Percentiles rank a stretch among this genome's conserved stretches.
These are phyloP conservation scores for Xylaria sp. DNA, from an alignment of 2,329 filamentous ascomycete genomes.

Conservation along the genomic window DNA sequence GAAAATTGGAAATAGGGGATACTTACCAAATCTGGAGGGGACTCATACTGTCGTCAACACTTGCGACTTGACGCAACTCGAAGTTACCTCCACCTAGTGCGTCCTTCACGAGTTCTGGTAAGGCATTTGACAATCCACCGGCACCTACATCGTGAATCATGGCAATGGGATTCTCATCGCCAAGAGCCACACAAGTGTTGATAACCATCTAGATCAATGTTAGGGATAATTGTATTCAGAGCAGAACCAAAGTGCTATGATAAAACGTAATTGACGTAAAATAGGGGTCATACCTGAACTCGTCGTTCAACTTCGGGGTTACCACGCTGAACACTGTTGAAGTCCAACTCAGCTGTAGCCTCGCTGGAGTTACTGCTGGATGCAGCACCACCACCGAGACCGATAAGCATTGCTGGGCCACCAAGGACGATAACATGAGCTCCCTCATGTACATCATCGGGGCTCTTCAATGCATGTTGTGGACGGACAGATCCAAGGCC, in stretches of 20 bases:
- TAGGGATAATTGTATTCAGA: not conserved
- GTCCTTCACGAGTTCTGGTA: constrained; percentile 69
- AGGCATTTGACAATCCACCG: constrained; percentile 70
- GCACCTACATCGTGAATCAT: constrained; percentile 98
- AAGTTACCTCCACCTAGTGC: constrained; percentile 87
- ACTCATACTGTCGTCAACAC: constrained; percentile 84
- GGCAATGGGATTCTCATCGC: constrained; percentile 79
- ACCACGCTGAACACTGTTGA: constrained; percentile 92
- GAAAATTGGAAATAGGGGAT: not conserved
- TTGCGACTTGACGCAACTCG: constrained; percentile 91
- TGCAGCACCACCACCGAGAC: constrained; percentile 88
- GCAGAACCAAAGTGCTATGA: no score
- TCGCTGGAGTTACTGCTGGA: constrained; percentile 87
- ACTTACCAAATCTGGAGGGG: constrained; percentile 82
- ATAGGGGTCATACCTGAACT: constrained; percentile 54
- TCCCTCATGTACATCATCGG: constrained; percentile 73
- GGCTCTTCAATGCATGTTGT: constrained; percentile 82
- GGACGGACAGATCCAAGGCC: constrained; percentile 89
- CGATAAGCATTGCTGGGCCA: constrained; percentile 95
- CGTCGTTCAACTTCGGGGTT: constrained; percentile 95
- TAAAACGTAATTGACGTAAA: not conserved
- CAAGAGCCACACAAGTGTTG: constrained; percentile 83
- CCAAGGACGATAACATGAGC: constrained; percentile 85
- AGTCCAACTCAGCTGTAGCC: constrained; percentile 86
- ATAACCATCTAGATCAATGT: constrained; percentile 66